Evolutionary conservation across 768 basidiomycete species (phyloP), one percentile per base, ranked within the genome.

Genomic region (Suillus placidus): DNA sequence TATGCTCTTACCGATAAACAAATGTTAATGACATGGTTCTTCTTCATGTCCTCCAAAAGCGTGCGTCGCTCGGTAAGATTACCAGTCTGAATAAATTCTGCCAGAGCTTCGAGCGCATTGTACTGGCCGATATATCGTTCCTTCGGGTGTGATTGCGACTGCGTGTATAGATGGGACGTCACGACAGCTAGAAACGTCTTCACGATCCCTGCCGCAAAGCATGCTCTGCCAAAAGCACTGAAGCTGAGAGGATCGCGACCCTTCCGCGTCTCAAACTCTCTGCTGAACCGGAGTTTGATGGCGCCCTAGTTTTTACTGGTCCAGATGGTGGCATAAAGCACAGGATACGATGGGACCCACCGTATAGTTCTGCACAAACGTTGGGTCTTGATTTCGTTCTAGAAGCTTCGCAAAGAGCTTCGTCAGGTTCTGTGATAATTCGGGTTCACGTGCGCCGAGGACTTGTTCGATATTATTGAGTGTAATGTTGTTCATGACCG

Each of bases 201-300:
- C 18, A 74, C 74, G 51, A 78, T 72, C 4, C 77, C 77, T 18
- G 72, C 62, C 6, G 70, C 61, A 32, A 73, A 55, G 18, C 73
- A 73, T 52, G 71, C 70, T 30, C 68, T 66, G 43, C 64, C 70
- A 40, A 77, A 76, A 6, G 40, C 47, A 57, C 66, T 67, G 16
- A 62, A 62, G 13, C 62, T 62, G 32, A 20, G 32, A 7, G 60
- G 8, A n/a, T 63, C 32, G 32, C 8, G 30, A n/a, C 8, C 35
- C 12, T n/a, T 34, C 42, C 38, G 37, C 13, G 26, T 20, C n/a
- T n/a, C 9, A n/a, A 9, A 14, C 58, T 47, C 63, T 32, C 20
- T 52, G 34, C n/a, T 32, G 5, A 69, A 45, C 32, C 35, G 30
- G 5, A 57, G 1, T 47, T 73, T 70, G 49, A 75, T 71, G 6